Conservation (phyloP, 768 basidiomycete species). For the Russula brevipes region DNA sequence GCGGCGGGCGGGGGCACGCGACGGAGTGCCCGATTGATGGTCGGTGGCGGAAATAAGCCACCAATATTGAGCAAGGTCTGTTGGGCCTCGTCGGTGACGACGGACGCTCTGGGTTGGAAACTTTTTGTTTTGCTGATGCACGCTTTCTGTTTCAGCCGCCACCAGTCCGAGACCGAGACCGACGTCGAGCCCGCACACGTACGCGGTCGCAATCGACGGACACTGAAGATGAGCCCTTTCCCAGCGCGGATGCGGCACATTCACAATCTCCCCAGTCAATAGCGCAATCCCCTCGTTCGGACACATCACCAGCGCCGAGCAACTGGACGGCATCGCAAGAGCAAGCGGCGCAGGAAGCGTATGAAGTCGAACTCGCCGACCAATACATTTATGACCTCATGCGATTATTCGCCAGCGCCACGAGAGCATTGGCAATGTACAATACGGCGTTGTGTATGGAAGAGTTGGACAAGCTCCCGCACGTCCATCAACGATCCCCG, state of each 20-base stretch:
- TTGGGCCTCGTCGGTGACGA: conserved; percentile 1
- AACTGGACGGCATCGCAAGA: conserved; percentile 63
- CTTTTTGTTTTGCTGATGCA: not conserved
- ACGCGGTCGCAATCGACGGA: conserved; percentile 58
- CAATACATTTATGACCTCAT: conserved; percentile 77
- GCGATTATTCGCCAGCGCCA: conserved; percentile 75
- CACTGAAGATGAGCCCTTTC: conserved; percentile 60
- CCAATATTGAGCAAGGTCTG: conserved; percentile 51
- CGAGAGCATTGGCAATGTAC: conserved; percentile 68
- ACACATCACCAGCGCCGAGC: conserved; percentile 54
- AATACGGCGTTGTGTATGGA: conserved; percentile 69
- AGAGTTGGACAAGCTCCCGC: conserved; percentile 72
- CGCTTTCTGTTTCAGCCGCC: conserved; percentile 29
- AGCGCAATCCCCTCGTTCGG: conserved; percentile 39
- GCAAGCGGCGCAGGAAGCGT: conserved; percentile 64
- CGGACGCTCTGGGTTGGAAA: not conserved
- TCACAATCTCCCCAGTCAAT: conserved; percentile 50
- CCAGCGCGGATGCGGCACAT: conserved; percentile 46
- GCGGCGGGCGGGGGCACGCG: conserved; percentile 49
- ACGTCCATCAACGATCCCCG: conserved; percentile 64
- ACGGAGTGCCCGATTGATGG: conserved; percentile 66
- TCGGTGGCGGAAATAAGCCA: conserved; percentile 49
- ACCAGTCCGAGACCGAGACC: conserved; percentile 55
- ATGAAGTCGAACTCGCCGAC: conserved; percentile 71
- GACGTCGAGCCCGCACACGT: conserved; percentile 51